Percentiles rank a stretch among this genome's conserved stretches.
These are phyloP conservation scores for Cryptosporidium meleagridis DNA, from an alignment of 169 alveolate genomes.

Conservation along the genomic window DNA sequence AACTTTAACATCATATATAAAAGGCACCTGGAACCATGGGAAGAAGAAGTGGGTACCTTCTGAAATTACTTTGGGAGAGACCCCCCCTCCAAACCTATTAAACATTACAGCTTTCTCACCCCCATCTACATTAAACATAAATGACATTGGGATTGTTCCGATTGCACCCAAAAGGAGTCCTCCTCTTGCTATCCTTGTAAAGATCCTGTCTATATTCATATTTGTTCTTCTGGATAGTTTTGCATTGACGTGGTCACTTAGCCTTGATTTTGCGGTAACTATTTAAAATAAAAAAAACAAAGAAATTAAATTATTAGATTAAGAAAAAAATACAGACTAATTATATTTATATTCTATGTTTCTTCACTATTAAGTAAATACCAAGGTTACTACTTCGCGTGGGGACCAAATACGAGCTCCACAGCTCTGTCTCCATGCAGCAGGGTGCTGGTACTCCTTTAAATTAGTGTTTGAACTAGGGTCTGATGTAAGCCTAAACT, in stretches of 20 bases:
- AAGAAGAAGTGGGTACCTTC: slow-evolving; percentile 93
- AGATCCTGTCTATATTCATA: slow-evolving; percentile 79
- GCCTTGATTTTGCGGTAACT: background rate
- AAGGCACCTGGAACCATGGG: slow-evolving; percentile 92
- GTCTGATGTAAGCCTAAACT: slow-evolving; percentile 61
- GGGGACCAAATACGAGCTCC: slow-evolving; percentile 75
- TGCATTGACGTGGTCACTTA: background rate
- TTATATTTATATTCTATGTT: slow-evolving; percentile 86
- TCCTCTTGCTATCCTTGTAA: slow-evolving; percentile 81
- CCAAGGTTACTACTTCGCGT: slow-evolving; percentile 76
- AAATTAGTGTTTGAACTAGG: slow-evolving; percentile 31
- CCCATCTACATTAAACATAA: slow-evolving; percentile 93
- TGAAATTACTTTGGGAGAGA: slow-evolving; percentile 86
- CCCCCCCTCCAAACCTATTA: slow-evolving; percentile 93
- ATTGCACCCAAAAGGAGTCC: slow-evolving; percentile 85
- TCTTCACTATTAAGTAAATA: slow-evolving; percentile 79
- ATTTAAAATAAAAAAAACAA: background rate
- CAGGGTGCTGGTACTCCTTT: slow-evolving; percentile 66
- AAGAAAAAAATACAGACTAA: slow-evolving; percentile 86
- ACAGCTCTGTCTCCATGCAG: slow-evolving; percentile 76
- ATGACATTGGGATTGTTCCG: slow-evolving; percentile 85
- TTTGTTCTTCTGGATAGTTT: background rate
- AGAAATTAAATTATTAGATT: slow-evolving; percentile 83
- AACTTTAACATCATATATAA: slow-evolving; percentile 89
- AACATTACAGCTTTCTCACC: slow-evolving; percentile 95